Evolutionary conservation across 2,329 filamentous ascomycete genomes (phyloP).

Genomic region (Diaporthe humulicola): DNA sequence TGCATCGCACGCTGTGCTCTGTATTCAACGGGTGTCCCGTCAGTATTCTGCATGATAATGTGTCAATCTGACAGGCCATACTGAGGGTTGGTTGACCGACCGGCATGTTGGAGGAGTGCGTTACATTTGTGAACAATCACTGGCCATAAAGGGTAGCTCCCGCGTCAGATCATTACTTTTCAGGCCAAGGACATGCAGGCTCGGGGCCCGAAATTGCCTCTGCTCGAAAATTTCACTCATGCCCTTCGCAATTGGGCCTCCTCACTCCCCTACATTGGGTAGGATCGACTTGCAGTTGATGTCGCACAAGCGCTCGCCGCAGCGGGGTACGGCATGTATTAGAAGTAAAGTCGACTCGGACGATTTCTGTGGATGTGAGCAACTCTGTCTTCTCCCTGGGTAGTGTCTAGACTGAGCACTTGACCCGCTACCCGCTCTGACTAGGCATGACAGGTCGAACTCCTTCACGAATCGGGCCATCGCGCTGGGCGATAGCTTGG

Average conservation of each 20-base stretch:
- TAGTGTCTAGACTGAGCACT: not conserved
- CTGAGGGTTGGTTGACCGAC: too few relatives aligned
- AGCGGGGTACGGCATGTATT: slow-evolving; percentile 5
- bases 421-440: not conserved
- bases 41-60: not conserved
- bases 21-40: not conserved
- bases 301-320: not conserved
- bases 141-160: not conserved
- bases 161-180: not conserved
- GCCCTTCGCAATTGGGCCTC: slow-evolving; percentile 4
- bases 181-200: slow-evolving; percentile 5
- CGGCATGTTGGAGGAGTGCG: not conserved
- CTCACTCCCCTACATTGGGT: not conserved
- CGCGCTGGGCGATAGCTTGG: not conserved
- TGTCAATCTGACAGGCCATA: too few relatives aligned
- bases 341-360: not conserved
- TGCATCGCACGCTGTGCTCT: not conserved
- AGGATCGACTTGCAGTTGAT: slow-evolving; percentile 12
- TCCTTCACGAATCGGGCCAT: not conserved
- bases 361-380: not conserved
- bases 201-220: not conserved
- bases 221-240: not conserved
- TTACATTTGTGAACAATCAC: not conserved
- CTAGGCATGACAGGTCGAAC: not conserved
- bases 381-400: not conserved